Percentiles rank a stretch among this genome's conserved stretches.
These are phyloP conservation scores for Dactylonectria estremocensis DNA, from an alignment of 2,329 filamentous ascomycete genomes.

Conservation along the genomic window DNA sequence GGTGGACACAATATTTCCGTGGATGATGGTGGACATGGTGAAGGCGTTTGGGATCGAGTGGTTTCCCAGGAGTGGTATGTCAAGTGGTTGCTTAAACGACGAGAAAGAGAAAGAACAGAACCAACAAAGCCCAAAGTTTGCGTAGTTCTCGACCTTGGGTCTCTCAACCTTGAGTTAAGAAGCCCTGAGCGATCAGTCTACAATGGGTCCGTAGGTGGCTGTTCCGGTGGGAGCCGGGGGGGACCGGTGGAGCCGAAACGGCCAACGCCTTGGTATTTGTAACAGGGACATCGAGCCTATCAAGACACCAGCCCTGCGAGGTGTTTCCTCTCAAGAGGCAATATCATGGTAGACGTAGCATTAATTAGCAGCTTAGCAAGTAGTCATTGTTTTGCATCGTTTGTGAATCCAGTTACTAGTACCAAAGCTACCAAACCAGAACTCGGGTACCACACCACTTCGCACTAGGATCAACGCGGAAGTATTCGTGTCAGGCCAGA, in stretches of 20 bases:
- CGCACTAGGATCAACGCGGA: not conserved
- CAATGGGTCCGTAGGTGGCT: not conserved
- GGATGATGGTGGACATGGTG: not conserved
- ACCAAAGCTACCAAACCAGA: not conserved
- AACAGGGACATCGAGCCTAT: not conserved
- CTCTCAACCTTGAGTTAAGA: not conserved
- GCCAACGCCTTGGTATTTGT: not conserved
- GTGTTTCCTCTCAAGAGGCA: not conserved
- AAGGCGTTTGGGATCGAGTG: not conserved
- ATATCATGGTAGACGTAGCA: not conserved
- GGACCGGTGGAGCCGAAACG: not conserved
- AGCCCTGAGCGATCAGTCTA: not conserved
- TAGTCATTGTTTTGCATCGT: not conserved
- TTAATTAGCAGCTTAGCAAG: not conserved
- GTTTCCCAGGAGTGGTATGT: not conserved
- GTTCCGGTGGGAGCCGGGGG: not conserved
- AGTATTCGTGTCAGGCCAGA: too few relatives aligned
- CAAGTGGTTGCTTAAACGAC: not conserved
- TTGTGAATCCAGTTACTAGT: too few relatives aligned
- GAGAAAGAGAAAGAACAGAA: not conserved
- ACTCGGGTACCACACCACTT: not conserved
- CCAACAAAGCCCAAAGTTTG: not conserved
- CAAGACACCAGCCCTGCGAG: not conserved
- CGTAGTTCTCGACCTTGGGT: too few relatives aligned
- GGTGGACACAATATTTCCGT: constrained; percentile 14